Base-by-base conservation (phyloP, 495 filamentous ascomycete species). In the Lasiosphaeris hirsuta region DNA sequence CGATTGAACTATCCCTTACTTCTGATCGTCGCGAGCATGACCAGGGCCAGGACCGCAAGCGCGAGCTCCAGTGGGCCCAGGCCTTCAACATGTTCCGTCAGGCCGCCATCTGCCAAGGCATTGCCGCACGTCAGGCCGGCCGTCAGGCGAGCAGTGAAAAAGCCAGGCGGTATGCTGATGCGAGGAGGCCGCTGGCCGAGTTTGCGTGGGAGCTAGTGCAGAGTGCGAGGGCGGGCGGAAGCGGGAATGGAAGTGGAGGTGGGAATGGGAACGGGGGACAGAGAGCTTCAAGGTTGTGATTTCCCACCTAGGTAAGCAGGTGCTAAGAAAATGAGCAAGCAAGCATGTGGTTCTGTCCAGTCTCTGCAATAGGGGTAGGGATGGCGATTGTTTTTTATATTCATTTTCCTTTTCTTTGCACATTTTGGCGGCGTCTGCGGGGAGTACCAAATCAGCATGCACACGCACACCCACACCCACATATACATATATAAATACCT, bases 91-190 rank as follows among this genome's bases (percentile, higher is more conserved):
- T 84, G 19, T 84, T 83, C 59, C 70, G 81, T 34, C 83, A 81
- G 40, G 79, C 88, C 10, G 86, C 93, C 37, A 95, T 98, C 66
- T 90, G 90, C 77, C 94, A 98, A 74, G 93, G 94, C 1, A 96
- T 98, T 66, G 90, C 90, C 36, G 93, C 93, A 42, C 78, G 94
- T 53, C 85, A 84, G 62, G 94, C 94, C 41, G 72, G 80, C 39
- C 75, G 94, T 38, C 94, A 98, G 81, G 94, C 94, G 10, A 97
- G 92, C 70, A 95, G 90, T 71, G 86, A 81, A 50, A 80, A 88
- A 59, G 94, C 94, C 14, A 78, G 73, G 49, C 81, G 86, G 40
- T 90, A 96, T 71, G 90, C 73, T 8, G 74, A 74, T 39, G 76
- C 80, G 65, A 83, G 87, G 63, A 78, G 73, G 42, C 82, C 82